Evolutionary conservation across 805 yeast species (phyloP).

Genomic region (Candida xyloterini): DNA sequence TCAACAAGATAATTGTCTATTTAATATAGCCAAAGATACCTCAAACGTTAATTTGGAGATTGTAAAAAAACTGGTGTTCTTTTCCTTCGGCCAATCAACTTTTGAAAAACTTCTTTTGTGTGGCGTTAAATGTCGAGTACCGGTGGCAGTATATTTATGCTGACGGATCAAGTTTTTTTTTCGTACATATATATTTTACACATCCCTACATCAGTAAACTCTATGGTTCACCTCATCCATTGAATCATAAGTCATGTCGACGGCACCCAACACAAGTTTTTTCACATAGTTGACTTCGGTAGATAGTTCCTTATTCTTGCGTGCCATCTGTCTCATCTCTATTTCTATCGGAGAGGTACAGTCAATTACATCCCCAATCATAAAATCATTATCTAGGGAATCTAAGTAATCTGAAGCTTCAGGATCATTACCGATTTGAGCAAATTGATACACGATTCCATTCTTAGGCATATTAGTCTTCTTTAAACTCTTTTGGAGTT

Average conservation of each 20-base stretch:
- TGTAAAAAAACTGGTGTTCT: constrained; percentile 9
- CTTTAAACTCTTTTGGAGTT: constrained; percentile 14
- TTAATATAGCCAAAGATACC: constrained; percentile 7
- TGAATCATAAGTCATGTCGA: constrained; percentile 25
- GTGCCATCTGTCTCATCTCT: constrained; percentile 22
- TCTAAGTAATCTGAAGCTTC: constrained; percentile 24
- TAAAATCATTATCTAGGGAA: constrained; percentile 16
- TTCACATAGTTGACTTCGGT: constrained; percentile 28
- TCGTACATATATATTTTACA: not conserved
- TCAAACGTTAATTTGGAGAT: constrained; percentile 3
- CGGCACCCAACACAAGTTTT: constrained; percentile 24
- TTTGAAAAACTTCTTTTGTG: constrained; percentile 5
- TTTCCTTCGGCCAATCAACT: constrained; percentile 15
- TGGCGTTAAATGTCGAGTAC: constrained; percentile 8
- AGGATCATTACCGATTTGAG: constrained; percentile 26
- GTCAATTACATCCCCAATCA: constrained; percentile 27
- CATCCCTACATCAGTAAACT: constrained; percentile 14
- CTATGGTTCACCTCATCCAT: constrained; percentile 24
- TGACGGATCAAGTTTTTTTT: not conserved
- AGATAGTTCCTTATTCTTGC: constrained; percentile 21
- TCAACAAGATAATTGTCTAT: constrained; percentile 4
- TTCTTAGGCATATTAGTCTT: constrained; percentile 13
- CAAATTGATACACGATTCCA: constrained; percentile 24
- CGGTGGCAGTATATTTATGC: not conserved
- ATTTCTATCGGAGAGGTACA: constrained; percentile 27